A percentile compares a stretch with the other conserved stretches of the same genome.
phyloP scores from a whole-genome alignment of 164 flowering plant genomes.

The Brasenia schreberi region DNA sequence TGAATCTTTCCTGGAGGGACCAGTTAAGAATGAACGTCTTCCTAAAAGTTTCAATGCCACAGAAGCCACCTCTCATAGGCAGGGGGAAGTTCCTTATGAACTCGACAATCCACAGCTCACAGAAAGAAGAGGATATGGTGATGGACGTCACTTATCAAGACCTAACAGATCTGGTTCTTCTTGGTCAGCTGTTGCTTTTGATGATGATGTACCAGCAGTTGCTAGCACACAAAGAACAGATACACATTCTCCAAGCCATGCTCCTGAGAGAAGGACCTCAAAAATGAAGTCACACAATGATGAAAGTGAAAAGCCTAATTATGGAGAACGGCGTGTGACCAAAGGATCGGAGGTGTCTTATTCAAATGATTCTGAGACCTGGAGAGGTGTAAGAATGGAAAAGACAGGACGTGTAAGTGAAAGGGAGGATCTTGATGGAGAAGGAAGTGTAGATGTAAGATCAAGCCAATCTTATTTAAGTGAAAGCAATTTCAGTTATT shows the following conservation, averaged over 20 bases:
- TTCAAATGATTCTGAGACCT: neutral
- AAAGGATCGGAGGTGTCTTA: neutral
- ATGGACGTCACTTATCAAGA: slow-evolving; percentile 6
- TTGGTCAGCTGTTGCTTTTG: slow-evolving; percentile 10
- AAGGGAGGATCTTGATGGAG: slow-evolving; percentile 6
- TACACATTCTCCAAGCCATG: slow-evolving; percentile 16
- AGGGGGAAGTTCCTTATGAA: slow-evolving; percentile 2
- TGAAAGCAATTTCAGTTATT: neutral
- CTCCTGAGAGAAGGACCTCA: slow-evolving; percentile 13
- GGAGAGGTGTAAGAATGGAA: too few relatives aligned
- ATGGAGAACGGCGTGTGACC: neutral
- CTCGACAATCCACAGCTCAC: neutral
- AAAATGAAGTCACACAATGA: slow-evolving; percentile 4
- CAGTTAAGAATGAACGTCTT: slow-evolving; percentile 1
- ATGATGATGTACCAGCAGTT: slow-evolving; percentile 8
- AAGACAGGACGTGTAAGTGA: neutral
- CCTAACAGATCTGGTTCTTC: slow-evolving; percentile 18
- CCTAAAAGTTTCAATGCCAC: neutral
- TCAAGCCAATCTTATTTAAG: slow-evolving; percentile 8
- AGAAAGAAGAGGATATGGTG: slow-evolving; percentile 5
- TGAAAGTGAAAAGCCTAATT: neutral
- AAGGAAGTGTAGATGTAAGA: slow-evolving; percentile 13
- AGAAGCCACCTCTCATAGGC: slow-evolving; percentile 3
- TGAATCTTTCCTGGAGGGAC: slow-evolving; percentile 1
- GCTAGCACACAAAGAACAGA: slow-evolving; percentile 13